Conservation (phyloP, 306 rosid genomes). For the Trifolium repens region DNA sequence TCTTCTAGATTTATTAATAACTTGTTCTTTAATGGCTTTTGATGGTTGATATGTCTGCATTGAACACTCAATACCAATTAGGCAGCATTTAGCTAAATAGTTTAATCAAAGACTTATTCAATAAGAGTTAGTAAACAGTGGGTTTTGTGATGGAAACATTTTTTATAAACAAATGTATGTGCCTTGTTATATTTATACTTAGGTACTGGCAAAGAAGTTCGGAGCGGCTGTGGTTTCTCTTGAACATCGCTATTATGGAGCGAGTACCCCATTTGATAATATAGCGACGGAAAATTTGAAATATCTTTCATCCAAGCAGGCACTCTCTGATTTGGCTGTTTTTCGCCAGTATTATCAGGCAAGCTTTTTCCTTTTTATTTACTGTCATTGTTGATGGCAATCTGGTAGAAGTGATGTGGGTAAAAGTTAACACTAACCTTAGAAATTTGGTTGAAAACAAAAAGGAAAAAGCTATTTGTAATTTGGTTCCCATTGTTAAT, state of each 20-base stretch:
- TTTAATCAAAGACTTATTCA: neutral
- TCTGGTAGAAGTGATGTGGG: too few relatives aligned
- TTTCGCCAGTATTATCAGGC: conserved; percentile 92
- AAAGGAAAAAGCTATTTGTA: too few relatives aligned
- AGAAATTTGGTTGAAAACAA: too few relatives aligned
- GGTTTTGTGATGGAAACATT: conserved; percentile 24
- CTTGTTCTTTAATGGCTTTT: conserved; percentile 6
- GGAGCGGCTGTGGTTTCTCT: conserved; percentile 93
- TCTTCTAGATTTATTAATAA: conserved; percentile 23
- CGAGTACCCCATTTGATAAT: conserved; percentile 74
- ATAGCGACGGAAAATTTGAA: conserved; percentile 76
- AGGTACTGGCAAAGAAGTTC: conserved; percentile 94
- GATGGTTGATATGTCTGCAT: conserved; percentile 18
- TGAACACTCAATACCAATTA: neutral
- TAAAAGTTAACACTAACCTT: too few relatives aligned
- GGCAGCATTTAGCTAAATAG: neutral
- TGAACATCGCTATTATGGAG: conserved; percentile 95
- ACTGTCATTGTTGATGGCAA: too few relatives aligned
- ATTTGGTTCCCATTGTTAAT: neutral
- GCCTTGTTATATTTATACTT: conserved; percentile 35
- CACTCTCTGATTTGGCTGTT: conserved; percentile 88
- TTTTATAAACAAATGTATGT: conserved; percentile 7
- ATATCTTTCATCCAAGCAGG: conserved; percentile 92
- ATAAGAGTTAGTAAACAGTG: neutral
- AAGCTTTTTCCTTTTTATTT: conserved; percentile 4